phyloP scores from a whole-genome alignment of 2,329 filamentous ascomycete species.

The Alternaria gaisen region DNA sequence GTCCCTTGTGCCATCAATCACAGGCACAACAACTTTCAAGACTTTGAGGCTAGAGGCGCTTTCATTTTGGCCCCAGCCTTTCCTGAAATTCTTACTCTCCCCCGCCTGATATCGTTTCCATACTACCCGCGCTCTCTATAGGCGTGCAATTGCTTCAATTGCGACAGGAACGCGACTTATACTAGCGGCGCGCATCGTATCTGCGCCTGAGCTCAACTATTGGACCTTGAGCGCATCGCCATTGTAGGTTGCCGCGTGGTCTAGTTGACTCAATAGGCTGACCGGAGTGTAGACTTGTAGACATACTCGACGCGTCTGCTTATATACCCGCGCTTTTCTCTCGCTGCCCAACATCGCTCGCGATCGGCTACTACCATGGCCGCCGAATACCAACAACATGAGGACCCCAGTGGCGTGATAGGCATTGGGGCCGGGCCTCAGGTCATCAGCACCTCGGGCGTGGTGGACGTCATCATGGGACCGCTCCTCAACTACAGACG shows the following conservation, averaged over 20 bases:
- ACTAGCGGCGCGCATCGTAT: constrained; percentile 10
- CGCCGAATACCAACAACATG: constrained; percentile 20
- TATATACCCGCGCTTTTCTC: not conserved
- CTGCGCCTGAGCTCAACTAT: constrained; percentile 15
- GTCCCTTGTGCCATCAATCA: constrained; percentile 19
- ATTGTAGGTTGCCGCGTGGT: constrained; percentile 20
- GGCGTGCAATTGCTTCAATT: constrained; percentile 2
- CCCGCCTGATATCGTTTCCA: constrained; percentile 3
- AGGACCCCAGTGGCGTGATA: constrained; percentile 35
- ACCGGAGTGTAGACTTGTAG: constrained; percentile 13
- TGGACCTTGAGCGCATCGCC: constrained; percentile 23
- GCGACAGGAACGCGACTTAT: constrained; percentile 7
- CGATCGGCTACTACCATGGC: constrained; percentile 4
- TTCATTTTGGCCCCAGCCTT: constrained; percentile 13
- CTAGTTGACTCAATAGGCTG: constrained; percentile 19
- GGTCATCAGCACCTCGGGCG: constrained; percentile 51
- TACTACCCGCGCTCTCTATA: not conserved
- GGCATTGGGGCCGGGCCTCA: constrained; percentile 57
- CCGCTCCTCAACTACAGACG: constrained; percentile 80
- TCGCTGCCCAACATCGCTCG: constrained; percentile 1
- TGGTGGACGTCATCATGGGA: constrained; percentile 70
- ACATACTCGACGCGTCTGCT: constrained; percentile 13
- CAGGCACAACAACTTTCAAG: constrained; percentile 28
- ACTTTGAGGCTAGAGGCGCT: constrained; percentile 5
- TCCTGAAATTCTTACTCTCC: constrained; percentile 1